Conservation (phyloP, 305 asterid species). For the Solanum hybrid region DNA sequence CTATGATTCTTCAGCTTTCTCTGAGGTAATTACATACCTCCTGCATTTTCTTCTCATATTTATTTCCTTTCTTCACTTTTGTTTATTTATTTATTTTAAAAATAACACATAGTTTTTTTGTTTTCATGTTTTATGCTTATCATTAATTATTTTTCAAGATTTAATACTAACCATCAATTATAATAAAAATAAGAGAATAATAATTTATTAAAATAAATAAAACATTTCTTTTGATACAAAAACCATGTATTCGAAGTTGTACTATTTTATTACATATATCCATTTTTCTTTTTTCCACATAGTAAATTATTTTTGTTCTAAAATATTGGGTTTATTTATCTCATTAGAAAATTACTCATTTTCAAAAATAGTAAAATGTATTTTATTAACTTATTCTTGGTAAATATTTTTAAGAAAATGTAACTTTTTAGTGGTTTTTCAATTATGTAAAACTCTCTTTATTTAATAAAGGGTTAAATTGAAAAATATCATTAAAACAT, state of each 20-base stretch:
- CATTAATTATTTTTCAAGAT: background rate
- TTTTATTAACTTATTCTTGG: background rate
- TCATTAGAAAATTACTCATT: background rate
- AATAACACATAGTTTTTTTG: background rate
- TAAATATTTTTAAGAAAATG: too few species aligned
- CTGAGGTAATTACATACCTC: constrained; percentile 14
- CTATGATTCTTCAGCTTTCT: constrained; percentile 36
- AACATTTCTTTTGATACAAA: background rate
- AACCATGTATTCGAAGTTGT: background rate
- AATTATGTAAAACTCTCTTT: background rate
- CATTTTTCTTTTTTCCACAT: background rate
- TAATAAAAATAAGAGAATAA: background rate
- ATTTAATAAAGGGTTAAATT: background rate
- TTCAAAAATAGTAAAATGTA: background rate
- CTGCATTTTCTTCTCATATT: background rate
- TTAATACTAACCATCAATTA: too few species aligned
- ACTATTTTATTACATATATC: background rate
- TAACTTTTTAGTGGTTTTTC: background rate
- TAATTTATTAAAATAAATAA: too few species aligned
- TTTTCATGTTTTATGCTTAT: background rate
- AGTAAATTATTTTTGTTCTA: background rate
- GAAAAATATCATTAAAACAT: background rate
- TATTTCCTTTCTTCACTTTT: background rate
- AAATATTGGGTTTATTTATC: background rate
- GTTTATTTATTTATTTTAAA: too few species aligned